These are phyloP conservation scores for Phytopythium chamaehyphon DNA, from an alignment of 352 stramenopile genomes.

Conservation along the genomic window DNA sequence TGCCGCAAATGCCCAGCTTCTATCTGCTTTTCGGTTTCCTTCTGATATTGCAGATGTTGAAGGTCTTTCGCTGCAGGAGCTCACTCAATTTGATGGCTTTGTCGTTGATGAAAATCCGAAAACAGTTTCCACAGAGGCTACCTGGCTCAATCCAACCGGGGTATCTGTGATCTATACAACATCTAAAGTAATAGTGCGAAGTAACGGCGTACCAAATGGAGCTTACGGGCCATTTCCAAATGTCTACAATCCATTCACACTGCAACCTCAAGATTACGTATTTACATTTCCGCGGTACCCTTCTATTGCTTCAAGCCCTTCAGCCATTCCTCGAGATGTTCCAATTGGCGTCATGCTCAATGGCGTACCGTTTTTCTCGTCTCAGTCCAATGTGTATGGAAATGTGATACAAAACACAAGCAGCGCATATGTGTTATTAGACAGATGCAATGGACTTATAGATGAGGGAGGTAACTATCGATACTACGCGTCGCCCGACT, in stretches of 20 bases:
- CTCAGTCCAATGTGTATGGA: constrained; percentile 30
- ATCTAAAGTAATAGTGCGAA: constrained; percentile 49
- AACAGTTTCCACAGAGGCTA: constrained; percentile 10
- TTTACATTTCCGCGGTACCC: constrained; percentile 59
- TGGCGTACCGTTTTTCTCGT: constrained; percentile 60
- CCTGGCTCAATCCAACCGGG: constrained; percentile 47
- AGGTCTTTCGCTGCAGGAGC: constrained; percentile 35
- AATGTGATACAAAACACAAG: constrained; percentile 40
- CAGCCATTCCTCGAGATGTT: constrained; percentile 29
- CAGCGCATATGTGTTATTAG: constrained; percentile 35
- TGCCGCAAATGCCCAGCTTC: constrained; percentile 6
- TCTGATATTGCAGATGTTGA: constrained; percentile 43
- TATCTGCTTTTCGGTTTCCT: constrained; percentile 44
- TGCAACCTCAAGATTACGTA: constrained; percentile 57
- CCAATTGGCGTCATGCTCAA: constrained; percentile 72
- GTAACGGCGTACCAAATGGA: constrained; percentile 46
- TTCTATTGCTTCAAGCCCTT: constrained; percentile 11
- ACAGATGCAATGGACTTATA: constrained; percentile 71
- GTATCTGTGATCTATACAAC: constrained; percentile 54
- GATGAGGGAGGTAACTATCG: constrained; percentile 61
- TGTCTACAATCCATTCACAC: constrained; percentile 39
- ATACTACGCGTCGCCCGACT: constrained; percentile 70
- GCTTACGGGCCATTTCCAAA: constrained; percentile 64
- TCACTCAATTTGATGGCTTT: constrained; percentile 45
- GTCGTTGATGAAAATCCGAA: constrained; percentile 48